Evolutionary conservation across 306 rosid species (phyloP).

Genomic region (Psophocarpus tetragonolobus): DNA sequence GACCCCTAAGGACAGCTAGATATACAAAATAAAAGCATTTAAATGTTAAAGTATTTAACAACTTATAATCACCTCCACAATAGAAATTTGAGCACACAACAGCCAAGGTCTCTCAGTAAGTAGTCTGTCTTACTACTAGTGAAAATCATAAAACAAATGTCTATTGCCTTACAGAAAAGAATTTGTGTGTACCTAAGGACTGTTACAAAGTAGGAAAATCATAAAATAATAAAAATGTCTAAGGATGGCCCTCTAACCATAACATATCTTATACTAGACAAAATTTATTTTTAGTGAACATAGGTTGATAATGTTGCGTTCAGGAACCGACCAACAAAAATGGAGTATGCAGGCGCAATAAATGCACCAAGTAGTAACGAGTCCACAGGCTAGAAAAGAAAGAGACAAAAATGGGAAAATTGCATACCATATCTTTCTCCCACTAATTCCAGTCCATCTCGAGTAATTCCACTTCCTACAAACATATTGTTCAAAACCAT

Average conservation of each 20-base stretch:
- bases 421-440: constrained; percentile 88
- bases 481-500: constrained; percentile 21
- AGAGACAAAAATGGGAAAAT: background rate
- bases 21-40: background rate
- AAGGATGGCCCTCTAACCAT: background rate
- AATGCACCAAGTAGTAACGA: constrained; percentile 20
- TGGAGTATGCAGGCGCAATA: constrained; percentile 3
- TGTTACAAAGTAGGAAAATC: background rate
- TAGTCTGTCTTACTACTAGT: constrained; percentile 1
- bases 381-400: background rate
- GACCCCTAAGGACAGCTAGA: background rate
- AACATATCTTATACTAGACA: background rate
- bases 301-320: background rate
- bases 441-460: constrained; percentile 76
- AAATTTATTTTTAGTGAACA: background rate
- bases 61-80: background rate
- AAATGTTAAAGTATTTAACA: constrained; percentile 12
- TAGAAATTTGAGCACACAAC: background rate
- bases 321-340: constrained; percentile 14
- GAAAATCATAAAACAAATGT: no score
- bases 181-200: background rate
- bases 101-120: background rate
- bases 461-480: constrained; percentile 76
- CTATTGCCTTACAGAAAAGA: no score
- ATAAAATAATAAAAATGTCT: background rate